Evolutionary conservation across 345 rosid genomes (phyloP).

Genomic region (Theobroma cacao): DNA sequence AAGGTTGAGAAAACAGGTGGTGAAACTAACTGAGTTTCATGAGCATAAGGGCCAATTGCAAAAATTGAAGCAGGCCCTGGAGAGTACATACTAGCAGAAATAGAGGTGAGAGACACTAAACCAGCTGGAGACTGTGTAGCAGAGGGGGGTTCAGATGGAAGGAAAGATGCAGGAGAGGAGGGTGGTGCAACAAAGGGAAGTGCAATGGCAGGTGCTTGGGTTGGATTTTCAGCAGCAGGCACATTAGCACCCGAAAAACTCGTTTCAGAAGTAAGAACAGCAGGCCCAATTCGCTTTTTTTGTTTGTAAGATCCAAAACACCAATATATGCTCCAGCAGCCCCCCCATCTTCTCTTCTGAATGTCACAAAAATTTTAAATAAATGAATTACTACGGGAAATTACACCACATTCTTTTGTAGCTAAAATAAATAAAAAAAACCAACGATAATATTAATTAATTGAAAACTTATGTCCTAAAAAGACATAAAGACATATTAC

Average conservation of each 20-base stretch:
- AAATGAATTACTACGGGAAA: not conserved
- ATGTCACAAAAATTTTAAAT: slow-evolving; percentile 13
- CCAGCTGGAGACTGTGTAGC: slow-evolving; percentile 85
- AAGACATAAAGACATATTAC: not conserved
- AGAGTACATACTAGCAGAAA: slow-evolving; percentile 65
- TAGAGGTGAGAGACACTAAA: slow-evolving; percentile 50
- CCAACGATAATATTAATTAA: not conserved
- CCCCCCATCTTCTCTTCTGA: slow-evolving; percentile 81
- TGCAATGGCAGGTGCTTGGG: slow-evolving; percentile 31
- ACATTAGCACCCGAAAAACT: slow-evolving; percentile 28
- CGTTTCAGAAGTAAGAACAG: slow-evolving; percentile 60
- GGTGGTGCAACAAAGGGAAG: slow-evolving; percentile 93
- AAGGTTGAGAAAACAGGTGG: slow-evolving; percentile 92
- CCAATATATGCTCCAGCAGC: slow-evolving; percentile 56
- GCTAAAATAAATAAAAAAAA: not conserved
- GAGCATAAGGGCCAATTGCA: slow-evolving; percentile 92
- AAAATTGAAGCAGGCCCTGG: slow-evolving; percentile 80
- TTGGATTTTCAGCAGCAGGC: slow-evolving; percentile 33
- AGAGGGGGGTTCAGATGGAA: slow-evolving; percentile 91
- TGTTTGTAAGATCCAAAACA: slow-evolving; percentile 72
- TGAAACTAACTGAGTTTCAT: slow-evolving; percentile 87
- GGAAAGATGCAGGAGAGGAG: slow-evolving; percentile 93
- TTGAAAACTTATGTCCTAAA: not conserved
- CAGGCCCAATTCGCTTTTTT: slow-evolving; percentile 67
- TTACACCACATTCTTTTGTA: not conserved